A percentile compares a stretch with the other conserved stretches of the same genome.
Conservation (phyloP, 768 basidiomycete genomes). For the Termitomyces sp. region DNA sequence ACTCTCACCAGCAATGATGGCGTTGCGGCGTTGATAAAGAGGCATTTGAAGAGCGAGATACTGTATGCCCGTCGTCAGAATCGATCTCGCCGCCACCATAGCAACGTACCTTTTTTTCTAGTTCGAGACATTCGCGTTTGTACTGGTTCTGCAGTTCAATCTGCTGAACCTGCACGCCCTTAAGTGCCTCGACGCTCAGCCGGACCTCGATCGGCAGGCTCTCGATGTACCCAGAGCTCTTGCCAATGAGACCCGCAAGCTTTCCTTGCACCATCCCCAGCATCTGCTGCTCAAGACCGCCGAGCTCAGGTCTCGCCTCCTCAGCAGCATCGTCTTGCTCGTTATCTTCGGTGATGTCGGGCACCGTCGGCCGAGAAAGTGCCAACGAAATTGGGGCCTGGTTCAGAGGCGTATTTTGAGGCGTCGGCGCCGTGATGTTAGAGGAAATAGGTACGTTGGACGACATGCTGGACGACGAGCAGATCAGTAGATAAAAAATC, state of each 20-base stretch:
- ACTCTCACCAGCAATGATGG: slow-evolving; percentile 75
- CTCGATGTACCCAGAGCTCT: slow-evolving; percentile 95
- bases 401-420: slow-evolving; percentile 87
- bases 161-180: slow-evolving; percentile 92
- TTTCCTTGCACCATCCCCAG: slow-evolving; percentile 85
- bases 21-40: slow-evolving; percentile 80
- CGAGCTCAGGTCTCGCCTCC: slow-evolving; percentile 36
- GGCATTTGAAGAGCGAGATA: slow-evolving; percentile 78
- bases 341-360: slow-evolving; percentile 82
- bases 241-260: slow-evolving; percentile 81
- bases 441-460: slow-evolving; percentile 62
- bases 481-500: slow-evolving; percentile 18
- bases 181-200: slow-evolving; percentile 84
- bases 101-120: slow-evolving; percentile 85
- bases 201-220: slow-evolving; percentile 77
- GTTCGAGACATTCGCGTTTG: slow-evolving; percentile 91
- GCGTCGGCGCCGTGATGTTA: slow-evolving; percentile 83
- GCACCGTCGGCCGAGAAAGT: slow-evolving; percentile 84
- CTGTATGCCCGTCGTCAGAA: slow-evolving; percentile 28
- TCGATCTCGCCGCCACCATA: too few relatives aligned
- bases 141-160: slow-evolving; percentile 89
- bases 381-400: slow-evolving; percentile 77
- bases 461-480: slow-evolving; percentile 46
- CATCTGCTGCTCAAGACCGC: slow-evolving; percentile 58
- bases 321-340: slow-evolving; percentile 59